phyloP scores from a whole-genome alignment of 371 early-diverging fungal genomes.

The Lichtheimia corymbifera region DNA sequence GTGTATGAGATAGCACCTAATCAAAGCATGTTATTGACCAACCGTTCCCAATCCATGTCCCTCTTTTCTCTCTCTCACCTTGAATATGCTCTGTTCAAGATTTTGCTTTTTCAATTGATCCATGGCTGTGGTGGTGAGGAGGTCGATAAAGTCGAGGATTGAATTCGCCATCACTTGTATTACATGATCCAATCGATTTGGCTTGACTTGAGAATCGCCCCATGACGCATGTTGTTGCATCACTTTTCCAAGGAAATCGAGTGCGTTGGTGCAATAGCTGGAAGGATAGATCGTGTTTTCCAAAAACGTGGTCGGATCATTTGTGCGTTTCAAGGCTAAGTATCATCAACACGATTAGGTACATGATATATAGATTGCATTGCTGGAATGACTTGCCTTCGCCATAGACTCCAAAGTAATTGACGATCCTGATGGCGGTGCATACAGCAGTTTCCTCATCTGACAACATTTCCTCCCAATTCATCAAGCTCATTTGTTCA shows the following conservation, averaged over 20 bases:
- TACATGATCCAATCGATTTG: conserved; percentile 14
- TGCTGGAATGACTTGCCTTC: conserved; percentile 1
- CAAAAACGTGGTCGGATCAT: background rate
- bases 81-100: background rate
- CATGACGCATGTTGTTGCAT: conserved; percentile 8
- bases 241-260: conserved; percentile 8
- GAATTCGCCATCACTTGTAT: conserved; percentile 8
- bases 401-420: conserved; percentile 11
- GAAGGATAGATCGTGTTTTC: conserved; percentile 8
- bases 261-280: background rate
- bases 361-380: too few species aligned
- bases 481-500: conserved; percentile 15
- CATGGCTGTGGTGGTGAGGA: conserved; percentile 4
- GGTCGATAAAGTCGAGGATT: conserved; percentile 12
- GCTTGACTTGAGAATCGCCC: conserved; percentile 4
- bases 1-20: background rate
- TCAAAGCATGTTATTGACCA: background rate
- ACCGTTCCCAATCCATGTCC: background rate
- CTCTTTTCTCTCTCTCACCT: background rate
- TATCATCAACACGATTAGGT: background rate
- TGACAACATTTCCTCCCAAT: background rate
- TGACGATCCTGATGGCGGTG: conserved; percentile 3
- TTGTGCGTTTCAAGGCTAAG: background rate
- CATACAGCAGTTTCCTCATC: conserved; percentile 9
- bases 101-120: background rate